These are phyloP conservation scores for Kurtzmaniella natalensis DNA, from an alignment of 1,139 yeast genomes.

Conservation along the genomic window DNA sequence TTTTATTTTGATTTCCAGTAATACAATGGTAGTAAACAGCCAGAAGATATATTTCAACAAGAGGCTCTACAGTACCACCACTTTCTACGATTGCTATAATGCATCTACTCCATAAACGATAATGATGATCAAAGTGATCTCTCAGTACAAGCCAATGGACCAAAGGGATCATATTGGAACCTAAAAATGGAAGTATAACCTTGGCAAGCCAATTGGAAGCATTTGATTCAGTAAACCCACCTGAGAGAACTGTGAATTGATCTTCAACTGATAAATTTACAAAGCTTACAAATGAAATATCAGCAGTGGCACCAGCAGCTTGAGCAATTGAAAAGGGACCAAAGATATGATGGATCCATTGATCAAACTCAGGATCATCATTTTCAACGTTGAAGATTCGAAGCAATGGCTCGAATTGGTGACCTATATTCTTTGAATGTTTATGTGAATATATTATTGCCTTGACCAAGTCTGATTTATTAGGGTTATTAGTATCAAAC, in stretches of 20 bases:
- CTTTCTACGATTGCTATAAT: neutral
- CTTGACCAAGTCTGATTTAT: neutral
- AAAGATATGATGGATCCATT: neutral
- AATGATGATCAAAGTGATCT: neutral
- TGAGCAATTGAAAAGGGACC: neutral
- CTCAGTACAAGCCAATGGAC: neutral
- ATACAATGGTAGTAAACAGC: slow-evolving; percentile 1
- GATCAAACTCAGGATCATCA: neutral
- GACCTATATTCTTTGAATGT: neutral
- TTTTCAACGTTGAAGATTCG: neutral
- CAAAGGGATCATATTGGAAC: neutral
- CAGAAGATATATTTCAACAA: slow-evolving; percentile 17
- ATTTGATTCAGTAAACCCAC: neutral
- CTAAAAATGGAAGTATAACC: neutral
- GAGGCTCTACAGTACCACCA: slow-evolving; percentile 10
- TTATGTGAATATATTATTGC: neutral
- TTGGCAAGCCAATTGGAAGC: neutral
- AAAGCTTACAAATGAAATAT: neutral
- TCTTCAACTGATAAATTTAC: neutral
- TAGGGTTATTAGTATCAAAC: neutral
- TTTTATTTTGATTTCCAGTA: neutral
- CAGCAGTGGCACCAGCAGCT: neutral
- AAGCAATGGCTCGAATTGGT: neutral
- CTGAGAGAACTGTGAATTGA: neutral
- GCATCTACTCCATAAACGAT: slow-evolving; percentile 1